Percentiles rank a stretch among this genome's conserved stretches.
phyloP scores from a whole-genome alignment of 768 basidiomycete species.

The Pisolithus marmoratus region DNA sequence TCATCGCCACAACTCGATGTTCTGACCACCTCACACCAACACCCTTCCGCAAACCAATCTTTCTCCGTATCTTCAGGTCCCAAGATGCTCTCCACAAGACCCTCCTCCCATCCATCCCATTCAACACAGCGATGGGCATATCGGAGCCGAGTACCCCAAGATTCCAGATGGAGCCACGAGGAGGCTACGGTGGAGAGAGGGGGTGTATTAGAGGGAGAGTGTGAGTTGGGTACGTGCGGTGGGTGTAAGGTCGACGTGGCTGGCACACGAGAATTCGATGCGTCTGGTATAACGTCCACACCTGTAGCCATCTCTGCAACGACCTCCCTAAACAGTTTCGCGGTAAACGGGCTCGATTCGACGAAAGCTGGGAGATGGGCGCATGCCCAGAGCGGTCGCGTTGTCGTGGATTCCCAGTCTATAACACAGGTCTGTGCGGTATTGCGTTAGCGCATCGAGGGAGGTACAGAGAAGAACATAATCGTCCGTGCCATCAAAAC shows the following conservation, averaged over 20 bases:
- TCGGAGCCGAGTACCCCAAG: conserved; percentile 57
- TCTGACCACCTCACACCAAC: conserved; percentile 13
- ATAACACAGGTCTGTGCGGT: conserved; percentile 70
- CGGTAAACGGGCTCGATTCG: conserved; percentile 70
- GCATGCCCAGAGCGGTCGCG: conserved; percentile 78
- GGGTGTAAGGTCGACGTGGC: conserved; percentile 7
- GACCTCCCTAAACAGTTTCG: conserved; percentile 62
- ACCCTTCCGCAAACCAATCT: conserved; percentile 56
- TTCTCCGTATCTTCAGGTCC: conserved; percentile 67
- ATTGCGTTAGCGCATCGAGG: not conserved
- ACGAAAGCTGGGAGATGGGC: conserved; percentile 79
- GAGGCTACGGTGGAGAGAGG: conserved; percentile 43
- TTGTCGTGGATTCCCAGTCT: conserved; percentile 90
- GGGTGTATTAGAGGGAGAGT: conserved; percentile 1
- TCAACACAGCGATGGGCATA: conserved; percentile 77
- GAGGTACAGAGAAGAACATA: not conserved
- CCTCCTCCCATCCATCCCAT: conserved; percentile 93
- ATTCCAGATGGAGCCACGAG: conserved; percentile 75
- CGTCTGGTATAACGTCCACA: not conserved
- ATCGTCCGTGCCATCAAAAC: not conserved
- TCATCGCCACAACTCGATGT: not conserved
- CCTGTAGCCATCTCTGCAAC: conserved; percentile 42
- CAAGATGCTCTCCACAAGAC: conserved; percentile 67
- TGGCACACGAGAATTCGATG: conserved; percentile 6
- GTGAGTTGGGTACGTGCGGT: not conserved